Conservation (phyloP, 108 stramenopile genomes). For the Schizochytrium sp. region DNA sequence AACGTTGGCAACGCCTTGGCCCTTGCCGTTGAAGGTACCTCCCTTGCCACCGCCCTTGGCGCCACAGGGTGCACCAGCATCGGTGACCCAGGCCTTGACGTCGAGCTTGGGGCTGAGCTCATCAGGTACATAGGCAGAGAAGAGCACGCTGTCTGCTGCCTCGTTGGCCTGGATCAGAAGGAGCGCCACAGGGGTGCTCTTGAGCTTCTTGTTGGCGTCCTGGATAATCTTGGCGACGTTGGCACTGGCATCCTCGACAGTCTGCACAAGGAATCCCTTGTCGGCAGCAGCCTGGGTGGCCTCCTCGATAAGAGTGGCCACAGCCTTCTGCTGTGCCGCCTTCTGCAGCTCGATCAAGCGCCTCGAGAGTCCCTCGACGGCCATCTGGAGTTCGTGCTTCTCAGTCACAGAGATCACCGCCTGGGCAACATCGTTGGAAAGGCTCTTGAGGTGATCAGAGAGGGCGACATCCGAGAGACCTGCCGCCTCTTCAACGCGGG, state of each 20-base stretch:
- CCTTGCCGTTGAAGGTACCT: slow-evolving; percentile 47
- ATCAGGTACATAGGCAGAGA: slow-evolving; percentile 37
- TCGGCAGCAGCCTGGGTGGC: slow-evolving; percentile 6
- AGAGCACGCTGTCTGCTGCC: neutral
- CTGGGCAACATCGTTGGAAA: slow-evolving; percentile 6
- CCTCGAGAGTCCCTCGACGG: neutral
- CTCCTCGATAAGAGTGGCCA: neutral
- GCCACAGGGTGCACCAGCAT: slow-evolving; percentile 33
- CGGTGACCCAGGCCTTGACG: slow-evolving; percentile 33
- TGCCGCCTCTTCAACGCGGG: slow-evolving; percentile 72
- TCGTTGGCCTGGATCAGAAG: slow-evolving; percentile 18
- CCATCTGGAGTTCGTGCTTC: slow-evolving; percentile 34
- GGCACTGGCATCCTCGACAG: neutral
- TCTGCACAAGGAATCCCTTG: neutral
- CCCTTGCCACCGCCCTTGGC: slow-evolving; percentile 20
- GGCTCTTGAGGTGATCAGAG: neutral
- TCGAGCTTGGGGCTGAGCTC: neutral
- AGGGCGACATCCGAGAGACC: slow-evolving; percentile 3
- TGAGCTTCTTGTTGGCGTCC: slow-evolving; percentile 49
- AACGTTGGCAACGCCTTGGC: neutral
- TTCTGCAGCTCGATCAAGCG: slow-evolving; percentile 39
- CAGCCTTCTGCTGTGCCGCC: slow-evolving; percentile 11
- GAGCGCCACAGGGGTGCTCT: slow-evolving; percentile 38
- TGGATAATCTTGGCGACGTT: slow-evolving; percentile 16
- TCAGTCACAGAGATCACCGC: slow-evolving; percentile 48